These are phyloP conservation scores for Fusarium xylarioides DNA, from an alignment of 2,329 filamentous ascomycete species.

Conservation along the genomic window DNA sequence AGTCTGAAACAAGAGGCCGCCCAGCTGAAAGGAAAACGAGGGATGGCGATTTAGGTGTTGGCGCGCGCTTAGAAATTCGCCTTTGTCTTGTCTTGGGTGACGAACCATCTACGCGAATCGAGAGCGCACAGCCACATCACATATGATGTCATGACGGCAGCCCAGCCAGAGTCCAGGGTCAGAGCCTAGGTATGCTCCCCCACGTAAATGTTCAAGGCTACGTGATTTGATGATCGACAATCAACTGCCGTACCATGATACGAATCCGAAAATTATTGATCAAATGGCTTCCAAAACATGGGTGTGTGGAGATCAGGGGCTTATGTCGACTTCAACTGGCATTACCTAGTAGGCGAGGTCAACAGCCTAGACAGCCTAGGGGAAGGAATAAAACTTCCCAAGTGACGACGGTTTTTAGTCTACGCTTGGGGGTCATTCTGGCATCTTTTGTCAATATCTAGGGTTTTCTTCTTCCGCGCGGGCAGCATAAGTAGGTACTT, in stretches of 20 bases:
- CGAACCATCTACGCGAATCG: conserved; percentile 15
- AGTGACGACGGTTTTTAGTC: background rate
- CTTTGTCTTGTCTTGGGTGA: conserved; percentile 35
- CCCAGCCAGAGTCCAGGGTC: conserved; percentile 8
- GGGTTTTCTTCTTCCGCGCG: background rate
- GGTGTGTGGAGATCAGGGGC: background rate
- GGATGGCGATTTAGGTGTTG: conserved; percentile 26
- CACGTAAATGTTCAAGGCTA: conserved; percentile 2
- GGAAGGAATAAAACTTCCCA: background rate
- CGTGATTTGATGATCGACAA: conserved; percentile 27
- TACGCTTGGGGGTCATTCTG: background rate
- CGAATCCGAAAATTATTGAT: conserved; percentile 25
- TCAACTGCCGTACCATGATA: conserved; percentile 27
- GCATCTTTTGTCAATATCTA: background rate
- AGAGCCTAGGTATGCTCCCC: background rate
- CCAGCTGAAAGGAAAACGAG: conserved; percentile 3
- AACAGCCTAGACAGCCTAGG: background rate
- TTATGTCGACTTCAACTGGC: conserved; percentile 16
- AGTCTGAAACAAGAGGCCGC: conserved; percentile 30
- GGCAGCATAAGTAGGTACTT: background rate
- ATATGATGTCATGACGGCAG: conserved; percentile 46
- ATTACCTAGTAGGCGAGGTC: background rate
- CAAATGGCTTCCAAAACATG: background rate
- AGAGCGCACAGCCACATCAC: conserved; percentile 46
- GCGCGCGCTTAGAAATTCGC: conserved; percentile 39